Conservation (phyloP, 148 eudicot genomes). For the Linanthus parryae region DNA sequence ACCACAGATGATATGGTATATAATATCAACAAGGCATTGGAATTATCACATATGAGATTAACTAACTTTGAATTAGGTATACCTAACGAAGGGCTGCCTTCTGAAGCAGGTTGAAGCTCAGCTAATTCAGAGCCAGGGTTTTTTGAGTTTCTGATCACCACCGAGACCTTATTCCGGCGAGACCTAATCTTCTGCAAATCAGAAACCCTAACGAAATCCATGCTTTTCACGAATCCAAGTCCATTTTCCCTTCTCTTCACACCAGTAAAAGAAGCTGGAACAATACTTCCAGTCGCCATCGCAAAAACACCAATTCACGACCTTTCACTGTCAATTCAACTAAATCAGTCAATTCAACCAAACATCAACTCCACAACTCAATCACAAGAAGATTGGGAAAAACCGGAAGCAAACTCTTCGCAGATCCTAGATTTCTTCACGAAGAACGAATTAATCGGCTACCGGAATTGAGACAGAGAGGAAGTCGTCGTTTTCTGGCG, state of each 20-base stretch:
- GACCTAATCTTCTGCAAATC: slow-evolving; percentile 41
- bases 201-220: slow-evolving; percentile 61
- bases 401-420: too few relatives aligned
- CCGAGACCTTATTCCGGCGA: slow-evolving; percentile 39
- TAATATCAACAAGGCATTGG: too few relatives aligned
- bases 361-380: too few relatives aligned
- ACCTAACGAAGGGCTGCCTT: slow-evolving; percentile 86
- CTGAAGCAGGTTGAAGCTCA: slow-evolving; percentile 87
- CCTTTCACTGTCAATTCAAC: too few relatives aligned
- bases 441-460: too few relatives aligned
- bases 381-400: too few relatives aligned
- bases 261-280: slow-evolving; percentile 60
- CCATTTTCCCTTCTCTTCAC: slow-evolving; percentile 52
- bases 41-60: too few relatives aligned
- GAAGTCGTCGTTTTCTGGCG: too few relatives aligned
- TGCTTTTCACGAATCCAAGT: slow-evolving; percentile 46
- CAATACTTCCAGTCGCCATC: slow-evolving; percentile 82
- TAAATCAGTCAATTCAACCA: too few relatives aligned
- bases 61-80: slow-evolving; percentile 11
- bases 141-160: slow-evolving; percentile 53
- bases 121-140: slow-evolving; percentile 71
- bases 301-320: slow-evolving; percentile 17
- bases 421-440: too few relatives aligned
- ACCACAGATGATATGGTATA: too few relatives aligned
- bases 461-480: too few relatives aligned